These are phyloP conservation scores for Phytophthora sp. DNA, from an alignment of 352 stramenopile genomes.

Conservation along the genomic window DNA sequence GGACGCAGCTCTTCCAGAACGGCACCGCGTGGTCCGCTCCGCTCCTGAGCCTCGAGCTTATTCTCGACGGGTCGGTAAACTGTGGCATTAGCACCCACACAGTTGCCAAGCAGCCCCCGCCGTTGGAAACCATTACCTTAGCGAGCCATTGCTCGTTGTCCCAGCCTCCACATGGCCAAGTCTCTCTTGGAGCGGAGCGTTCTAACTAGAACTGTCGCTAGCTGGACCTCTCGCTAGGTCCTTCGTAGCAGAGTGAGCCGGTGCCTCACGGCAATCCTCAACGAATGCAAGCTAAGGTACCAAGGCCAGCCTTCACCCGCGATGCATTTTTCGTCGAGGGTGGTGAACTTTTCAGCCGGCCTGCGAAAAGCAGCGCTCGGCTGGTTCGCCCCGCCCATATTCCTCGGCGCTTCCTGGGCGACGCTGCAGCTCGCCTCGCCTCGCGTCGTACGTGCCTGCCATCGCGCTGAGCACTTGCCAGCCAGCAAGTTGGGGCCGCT, in stretches of 20 bases:
- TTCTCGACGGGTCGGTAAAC: background rate
- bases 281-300: background rate
- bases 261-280: background rate
- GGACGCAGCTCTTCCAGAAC: background rate
- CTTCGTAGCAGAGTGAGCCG: conserved; percentile 25
- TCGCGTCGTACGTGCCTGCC: background rate
- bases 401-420: background rate
- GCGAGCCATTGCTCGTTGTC: background rate
- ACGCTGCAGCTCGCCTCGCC: background rate
- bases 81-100: conserved; percentile 19
- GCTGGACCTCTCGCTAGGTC: conserved; percentile 2
- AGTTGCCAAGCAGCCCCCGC: conserved; percentile 19
- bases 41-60: background rate
- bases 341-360: conserved; percentile 15
- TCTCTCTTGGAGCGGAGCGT: conserved; percentile 11
- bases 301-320: background rate
- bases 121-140: background rate
- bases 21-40: background rate
- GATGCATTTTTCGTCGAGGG: conserved; percentile 1
- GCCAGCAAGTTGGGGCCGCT: conserved; percentile 4
- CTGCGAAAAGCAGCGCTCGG: conserved; percentile 8
- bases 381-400: conserved; percentile 7
- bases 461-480: conserved; percentile 16
- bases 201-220: conserved; percentile 21
- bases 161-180: conserved; percentile 22